Evolutionary conservation across 2,329 filamentous ascomycete species (phyloP).

Genomic region (Pseudocercospora ulei): DNA sequence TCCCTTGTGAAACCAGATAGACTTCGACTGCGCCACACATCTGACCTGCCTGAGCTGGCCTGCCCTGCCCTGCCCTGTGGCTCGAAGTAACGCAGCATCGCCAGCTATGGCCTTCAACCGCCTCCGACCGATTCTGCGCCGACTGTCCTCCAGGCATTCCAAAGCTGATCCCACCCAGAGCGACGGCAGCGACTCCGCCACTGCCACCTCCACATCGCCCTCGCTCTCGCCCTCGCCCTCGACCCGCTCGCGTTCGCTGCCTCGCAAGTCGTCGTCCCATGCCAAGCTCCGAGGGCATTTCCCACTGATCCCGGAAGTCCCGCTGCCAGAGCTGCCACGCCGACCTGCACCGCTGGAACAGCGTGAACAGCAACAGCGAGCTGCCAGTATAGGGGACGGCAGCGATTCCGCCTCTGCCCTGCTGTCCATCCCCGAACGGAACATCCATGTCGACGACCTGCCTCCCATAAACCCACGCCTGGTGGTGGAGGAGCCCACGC

Average conservation of each 20-base stretch:
- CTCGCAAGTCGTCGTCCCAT: slow-evolving; percentile 19
- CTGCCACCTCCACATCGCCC: slow-evolving; percentile 16
- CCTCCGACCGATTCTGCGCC: slow-evolving; percentile 23
- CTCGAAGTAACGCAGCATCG: no score
- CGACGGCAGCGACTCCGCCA: slow-evolving; percentile 18
- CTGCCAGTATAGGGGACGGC: slow-evolving; percentile 1
- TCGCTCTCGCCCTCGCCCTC: slow-evolving; percentile 13
- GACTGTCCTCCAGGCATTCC: slow-evolving; percentile 21
- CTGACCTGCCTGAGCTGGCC: no score
- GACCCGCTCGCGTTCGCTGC: slow-evolving; percentile 3
- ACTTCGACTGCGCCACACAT: no score
- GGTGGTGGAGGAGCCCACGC: slow-evolving; percentile 18
- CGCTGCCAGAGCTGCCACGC: slow-evolving; percentile 16
- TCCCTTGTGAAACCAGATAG: no score
- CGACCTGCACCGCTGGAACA: neutral
- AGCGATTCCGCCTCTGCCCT: no score
- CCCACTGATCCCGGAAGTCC: slow-evolving; percentile 17
- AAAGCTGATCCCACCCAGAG: slow-evolving; percentile 18
- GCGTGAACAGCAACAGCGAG: neutral
- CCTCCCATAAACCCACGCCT: slow-evolving; percentile 11
- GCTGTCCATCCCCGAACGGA: slow-evolving; percentile 11
- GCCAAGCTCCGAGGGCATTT: slow-evolving; percentile 24
- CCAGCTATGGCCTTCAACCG: no score
- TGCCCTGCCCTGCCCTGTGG: no score
- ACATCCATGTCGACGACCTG: slow-evolving; percentile 14